Evolutionary conservation across 805 yeast species (phyloP).

Genomic region (Saturnispora zaruensis): DNA sequence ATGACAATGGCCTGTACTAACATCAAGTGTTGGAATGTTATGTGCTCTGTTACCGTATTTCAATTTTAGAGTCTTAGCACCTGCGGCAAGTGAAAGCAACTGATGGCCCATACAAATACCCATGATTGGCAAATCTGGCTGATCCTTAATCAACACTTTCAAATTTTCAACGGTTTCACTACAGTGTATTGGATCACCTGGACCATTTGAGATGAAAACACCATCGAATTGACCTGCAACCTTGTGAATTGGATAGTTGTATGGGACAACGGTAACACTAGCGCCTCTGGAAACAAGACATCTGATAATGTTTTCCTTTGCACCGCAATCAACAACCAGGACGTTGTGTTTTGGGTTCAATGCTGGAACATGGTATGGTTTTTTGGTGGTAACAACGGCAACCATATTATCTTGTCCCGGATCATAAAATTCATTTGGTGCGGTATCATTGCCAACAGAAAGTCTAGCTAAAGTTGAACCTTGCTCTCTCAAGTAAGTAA

Average conservation of each 20-base stretch:
- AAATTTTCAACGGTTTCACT: constrained; percentile 66
- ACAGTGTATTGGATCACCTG: constrained; percentile 96
- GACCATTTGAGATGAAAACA: constrained; percentile 89
- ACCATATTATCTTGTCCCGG: constrained; percentile 88
- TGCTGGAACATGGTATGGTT: constrained; percentile 82
- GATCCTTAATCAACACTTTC: constrained; percentile 54
- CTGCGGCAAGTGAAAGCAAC: constrained; percentile 87
- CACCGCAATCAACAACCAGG: constrained; percentile 96
- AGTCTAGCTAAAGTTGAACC: constrained; percentile 92
- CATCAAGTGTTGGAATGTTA: constrained; percentile 91
- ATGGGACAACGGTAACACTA: constrained; percentile 92
- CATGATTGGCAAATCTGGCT: constrained; percentile 75
- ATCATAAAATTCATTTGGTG: constrained; percentile 82
- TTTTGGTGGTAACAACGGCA: constrained; percentile 87
- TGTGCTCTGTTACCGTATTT: constrained; percentile 99
- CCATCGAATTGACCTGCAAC: constrained; percentile 93
- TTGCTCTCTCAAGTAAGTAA: constrained; percentile 85
- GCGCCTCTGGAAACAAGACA: constrained; percentile 94
- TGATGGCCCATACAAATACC: constrained; percentile 99
- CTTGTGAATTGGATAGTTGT: constrained; percentile 85
- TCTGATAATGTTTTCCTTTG: constrained; percentile 92
- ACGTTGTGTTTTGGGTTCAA: constrained; percentile 59
- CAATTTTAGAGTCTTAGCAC: constrained; percentile 86
- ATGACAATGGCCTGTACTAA: constrained; percentile 87
- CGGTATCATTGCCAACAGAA: constrained; percentile 83